A percentile compares a stretch with the other conserved stretches of the same genome.
Conservation (phyloP, 2,329 filamentous ascomycete species). For the Neofusicoccum sp. region DNA sequence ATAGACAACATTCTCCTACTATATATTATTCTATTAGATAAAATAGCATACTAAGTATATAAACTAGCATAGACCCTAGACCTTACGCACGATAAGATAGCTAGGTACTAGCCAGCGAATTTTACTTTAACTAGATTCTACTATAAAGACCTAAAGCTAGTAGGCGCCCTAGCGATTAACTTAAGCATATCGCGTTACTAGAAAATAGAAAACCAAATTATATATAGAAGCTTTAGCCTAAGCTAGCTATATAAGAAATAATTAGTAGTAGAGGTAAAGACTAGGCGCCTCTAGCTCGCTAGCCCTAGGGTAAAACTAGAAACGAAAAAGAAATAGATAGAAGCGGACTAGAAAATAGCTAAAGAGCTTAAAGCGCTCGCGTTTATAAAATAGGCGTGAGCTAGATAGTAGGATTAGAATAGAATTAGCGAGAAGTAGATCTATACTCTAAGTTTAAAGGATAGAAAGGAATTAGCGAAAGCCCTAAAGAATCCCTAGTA, state of each 20-base stretch:
- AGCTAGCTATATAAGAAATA: neutral
- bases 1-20: too few relatives aligned
- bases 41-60: neutral
- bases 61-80: too few relatives aligned
- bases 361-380: neutral
- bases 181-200: neutral
- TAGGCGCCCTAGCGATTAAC: neutral
- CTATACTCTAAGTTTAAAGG: neutral
- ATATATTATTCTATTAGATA: neutral
- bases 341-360: neutral
- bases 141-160: neutral
- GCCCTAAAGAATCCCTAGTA: too few relatives aligned
- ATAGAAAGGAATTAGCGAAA: neutral
- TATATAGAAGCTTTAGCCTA: neutral
- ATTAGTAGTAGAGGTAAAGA: neutral
- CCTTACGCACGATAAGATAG: neutral
- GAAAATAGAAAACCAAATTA: neutral
- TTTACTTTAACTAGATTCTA: neutral
- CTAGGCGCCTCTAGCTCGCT: neutral
- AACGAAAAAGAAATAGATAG: neutral
- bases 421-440: neutral
- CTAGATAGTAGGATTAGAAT: neutral
- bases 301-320: neutral
- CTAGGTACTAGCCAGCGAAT: neutral
- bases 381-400: too few relatives aligned